A percentile compares a stretch with the other conserved stretches of the same genome.
These are phyloP conservation scores for Tylopilus subfusipes DNA, from an alignment of 768 basidiomycete genomes.

Conservation along the genomic window DNA sequence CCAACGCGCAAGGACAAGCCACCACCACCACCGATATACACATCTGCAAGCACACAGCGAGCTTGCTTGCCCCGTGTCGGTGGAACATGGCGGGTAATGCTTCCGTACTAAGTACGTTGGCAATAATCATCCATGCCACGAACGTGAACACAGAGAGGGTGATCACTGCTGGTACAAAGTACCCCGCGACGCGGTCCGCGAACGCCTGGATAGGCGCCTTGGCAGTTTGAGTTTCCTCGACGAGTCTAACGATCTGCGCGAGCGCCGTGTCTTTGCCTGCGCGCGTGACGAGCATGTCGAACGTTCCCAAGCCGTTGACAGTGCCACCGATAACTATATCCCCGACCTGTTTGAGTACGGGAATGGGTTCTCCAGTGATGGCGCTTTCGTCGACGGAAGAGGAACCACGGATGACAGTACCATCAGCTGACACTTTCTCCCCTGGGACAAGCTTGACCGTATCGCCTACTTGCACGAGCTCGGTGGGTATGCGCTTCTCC, in stretches of 20 bases:
- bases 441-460: slow-evolving; percentile 92
- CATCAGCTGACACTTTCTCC: slow-evolving; percentile 95
- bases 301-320: slow-evolving; percentile 94
- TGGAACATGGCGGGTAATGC: slow-evolving; percentile 82
- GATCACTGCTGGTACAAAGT: slow-evolving; percentile 92
- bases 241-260: slow-evolving; percentile 92
- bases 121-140: slow-evolving; percentile 75
- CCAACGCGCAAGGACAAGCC: slow-evolving; percentile 96
- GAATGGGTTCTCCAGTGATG: slow-evolving; percentile 91
- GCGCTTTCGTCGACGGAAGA: slow-evolving; percentile 95
- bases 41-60: slow-evolving; percentile 91
- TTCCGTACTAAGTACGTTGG: slow-evolving; percentile 51
- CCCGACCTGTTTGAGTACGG: slow-evolving; percentile 79
- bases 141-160: slow-evolving; percentile 80
- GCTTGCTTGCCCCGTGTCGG: slow-evolving; percentile 73
- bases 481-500: slow-evolving; percentile 90
- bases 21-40: slow-evolving; percentile 98
- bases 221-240: slow-evolving; percentile 96
- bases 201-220: slow-evolving; percentile 99
- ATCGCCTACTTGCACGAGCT: slow-evolving; percentile 93
- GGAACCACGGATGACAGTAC: slow-evolving; percentile 80
- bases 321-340: slow-evolving; percentile 94
- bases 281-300: slow-evolving; percentile 93
- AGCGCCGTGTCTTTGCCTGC: slow-evolving; percentile 96
- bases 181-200: slow-evolving; percentile 90